phyloP scores from a whole-genome alignment of 2,329 filamentous ascomycete genomes.

The Periconia sp. region DNA sequence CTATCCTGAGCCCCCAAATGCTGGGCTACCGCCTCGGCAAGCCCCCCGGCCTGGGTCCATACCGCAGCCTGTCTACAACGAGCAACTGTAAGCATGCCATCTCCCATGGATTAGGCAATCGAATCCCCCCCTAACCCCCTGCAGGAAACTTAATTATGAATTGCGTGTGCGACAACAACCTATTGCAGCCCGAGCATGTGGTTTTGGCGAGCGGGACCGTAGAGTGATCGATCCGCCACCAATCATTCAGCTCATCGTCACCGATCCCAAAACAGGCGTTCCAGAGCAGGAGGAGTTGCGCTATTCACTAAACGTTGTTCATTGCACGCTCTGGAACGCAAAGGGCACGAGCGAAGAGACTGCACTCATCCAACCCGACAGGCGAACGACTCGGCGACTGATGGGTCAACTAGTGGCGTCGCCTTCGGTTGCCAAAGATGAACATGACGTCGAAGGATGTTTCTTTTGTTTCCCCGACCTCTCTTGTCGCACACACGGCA shows the following conservation, averaged over 20 bases:
- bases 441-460: conserved; percentile 71
- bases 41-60: conserved; percentile 41
- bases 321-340: conserved; percentile 75
- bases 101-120: conserved; percentile 12
- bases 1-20: conserved; percentile 33
- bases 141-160: conserved; percentile 45
- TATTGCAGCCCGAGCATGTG: conserved; percentile 74
- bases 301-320: conserved; percentile 69
- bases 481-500: conserved; percentile 74
- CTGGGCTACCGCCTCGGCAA: conserved; percentile 34
- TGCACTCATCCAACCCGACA: conserved; percentile 68
- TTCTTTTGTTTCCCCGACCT: conserved; percentile 87
- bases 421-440: conserved; percentile 75
- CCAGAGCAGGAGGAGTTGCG: conserved; percentile 61
- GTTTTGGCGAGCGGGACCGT: conserved; percentile 79
- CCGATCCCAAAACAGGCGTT: conserved; percentile 55
- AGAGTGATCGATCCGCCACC: conserved; percentile 82
- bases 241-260: conserved; percentile 73
- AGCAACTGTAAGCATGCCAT: conserved; percentile 40
- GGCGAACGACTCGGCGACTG: conserved; percentile 70
- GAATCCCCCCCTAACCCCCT: conserved; percentile 23
- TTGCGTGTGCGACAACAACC: conserved; percentile 76
- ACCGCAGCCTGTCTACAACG: conserved; percentile 42
- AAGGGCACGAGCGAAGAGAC: conserved; percentile 68
- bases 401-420: conserved; percentile 80